Conservation (phyloP, 768 basidiomycete species). For the Epithele typhae region DNA sequence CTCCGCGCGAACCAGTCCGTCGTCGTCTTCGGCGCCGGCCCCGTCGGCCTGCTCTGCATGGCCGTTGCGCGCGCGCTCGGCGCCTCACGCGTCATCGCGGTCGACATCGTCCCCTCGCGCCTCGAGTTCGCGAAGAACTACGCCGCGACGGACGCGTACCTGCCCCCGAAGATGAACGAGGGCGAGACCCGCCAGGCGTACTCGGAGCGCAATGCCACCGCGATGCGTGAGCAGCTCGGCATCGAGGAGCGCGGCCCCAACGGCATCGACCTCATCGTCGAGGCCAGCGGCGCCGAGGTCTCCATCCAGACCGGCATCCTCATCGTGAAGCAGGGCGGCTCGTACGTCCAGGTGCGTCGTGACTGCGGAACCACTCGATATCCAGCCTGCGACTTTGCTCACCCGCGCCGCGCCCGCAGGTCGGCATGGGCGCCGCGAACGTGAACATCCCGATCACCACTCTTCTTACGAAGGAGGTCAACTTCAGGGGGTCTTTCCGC, state of each 20-base stretch:
- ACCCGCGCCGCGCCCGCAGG: constrained; percentile 34
- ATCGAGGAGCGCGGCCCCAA: constrained; percentile 68
- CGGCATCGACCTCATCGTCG: constrained; percentile 81
- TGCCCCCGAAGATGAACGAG: constrained; percentile 54
- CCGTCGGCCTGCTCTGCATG: constrained; percentile 86
- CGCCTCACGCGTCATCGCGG: constrained; percentile 76
- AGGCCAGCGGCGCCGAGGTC: constrained; percentile 90
- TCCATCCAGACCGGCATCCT: constrained; percentile 85
- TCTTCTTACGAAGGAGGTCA: constrained; percentile 74
- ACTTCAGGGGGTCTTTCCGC: constrained; percentile 88
- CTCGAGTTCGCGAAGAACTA: constrained; percentile 85
- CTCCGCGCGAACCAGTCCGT: constrained; percentile 74
- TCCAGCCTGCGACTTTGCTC: not conserved
- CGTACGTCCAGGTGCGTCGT: constrained; percentile 55
- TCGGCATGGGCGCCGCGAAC: constrained; percentile 83
- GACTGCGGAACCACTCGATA: not conserved
- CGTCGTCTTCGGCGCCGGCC: constrained; percentile 85
- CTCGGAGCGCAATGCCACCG: constrained; percentile 64
- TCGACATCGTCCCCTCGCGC: constrained; percentile 73
- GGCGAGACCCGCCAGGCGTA: constrained; percentile 69
- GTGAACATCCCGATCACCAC: constrained; percentile 68
- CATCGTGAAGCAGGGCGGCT: constrained; percentile 73
- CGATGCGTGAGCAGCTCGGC: constrained; percentile 59
- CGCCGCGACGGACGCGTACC: constrained; percentile 73
- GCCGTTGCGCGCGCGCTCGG: constrained; percentile 94